These are phyloP conservation scores for Neurospora sp. DNA, from an alignment of 2,329 filamentous ascomycete species.

Conservation along the genomic window DNA sequence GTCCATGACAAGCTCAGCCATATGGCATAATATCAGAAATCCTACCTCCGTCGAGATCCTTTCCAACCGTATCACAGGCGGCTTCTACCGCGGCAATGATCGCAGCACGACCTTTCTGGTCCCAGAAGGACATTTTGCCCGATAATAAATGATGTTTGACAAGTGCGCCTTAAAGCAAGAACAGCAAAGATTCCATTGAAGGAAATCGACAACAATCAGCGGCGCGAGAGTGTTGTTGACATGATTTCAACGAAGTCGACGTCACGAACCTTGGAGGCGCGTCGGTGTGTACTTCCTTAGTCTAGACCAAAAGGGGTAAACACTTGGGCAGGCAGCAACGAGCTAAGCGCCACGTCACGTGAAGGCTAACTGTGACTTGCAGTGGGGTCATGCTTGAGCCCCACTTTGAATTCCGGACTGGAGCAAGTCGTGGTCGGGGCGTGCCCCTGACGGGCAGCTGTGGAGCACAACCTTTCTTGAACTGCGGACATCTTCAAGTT, in stretches of 20 bases:
- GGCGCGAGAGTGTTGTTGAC: background rate
- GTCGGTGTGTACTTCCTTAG: background rate
- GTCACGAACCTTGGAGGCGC: background rate
- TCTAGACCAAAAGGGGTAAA: background rate
- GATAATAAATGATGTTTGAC: background rate
- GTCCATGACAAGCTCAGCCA: background rate
- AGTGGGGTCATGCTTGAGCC: background rate
- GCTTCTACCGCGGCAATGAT: constrained; percentile 14
- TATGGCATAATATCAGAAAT: background rate
- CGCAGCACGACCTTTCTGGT: constrained; percentile 8
- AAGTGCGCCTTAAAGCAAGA: background rate
- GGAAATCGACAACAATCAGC: background rate
- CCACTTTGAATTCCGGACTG: background rate
- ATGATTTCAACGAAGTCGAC: background rate
- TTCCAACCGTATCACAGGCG: constrained; percentile 13
- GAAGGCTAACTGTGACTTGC: background rate
- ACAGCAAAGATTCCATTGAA: background rate
- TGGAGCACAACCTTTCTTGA: background rate
- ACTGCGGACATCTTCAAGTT: background rate
- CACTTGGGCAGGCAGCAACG: background rate
- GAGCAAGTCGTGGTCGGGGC: no score
- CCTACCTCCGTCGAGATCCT: constrained; percentile 12
- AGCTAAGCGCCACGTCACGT: background rate
- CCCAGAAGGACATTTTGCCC: constrained; percentile 13
- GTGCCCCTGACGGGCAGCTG: background rate